Base-by-base conservation (phyloP, 495 filamentous ascomycete genomes). In the Annulohypoxylon moriforme region DNA sequence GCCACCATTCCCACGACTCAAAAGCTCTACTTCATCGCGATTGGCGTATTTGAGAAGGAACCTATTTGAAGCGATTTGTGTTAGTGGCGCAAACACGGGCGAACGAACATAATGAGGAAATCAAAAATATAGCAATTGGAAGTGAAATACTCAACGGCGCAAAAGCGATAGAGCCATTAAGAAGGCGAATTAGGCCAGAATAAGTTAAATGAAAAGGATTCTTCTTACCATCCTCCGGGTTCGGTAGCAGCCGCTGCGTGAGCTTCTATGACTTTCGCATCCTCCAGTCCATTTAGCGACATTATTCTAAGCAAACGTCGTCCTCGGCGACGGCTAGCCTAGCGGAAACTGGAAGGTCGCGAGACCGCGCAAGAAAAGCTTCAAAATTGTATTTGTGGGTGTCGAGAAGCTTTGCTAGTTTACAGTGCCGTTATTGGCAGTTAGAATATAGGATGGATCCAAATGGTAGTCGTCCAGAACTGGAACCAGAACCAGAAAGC, bases 251-350 rank as follows among this genome's bases (percentile, higher is more conserved):
- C 91, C 71, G 85, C 82, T 72, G 94, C 92, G 83, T 97, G 91
- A 71, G 94, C 94, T 80, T 95, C 94, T 79, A 89, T 86, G 76
- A 99, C 85, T 71, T 87, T 86, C 73, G 87, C 84, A 84, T 88
- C 87, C 83, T 98, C 96, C 84, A 99, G 85, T 71, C 96, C 96
- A 91, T 98, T 97, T 82, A 99, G 86, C 86, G 96, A 98, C 96
- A 99, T 99, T 60, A 73, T 81, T 66, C 69, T 68, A 46, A 42
- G 29, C 53, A 73, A 75, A 75, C 55, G 62, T 65, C 60, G 65
- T 57, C 65, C 33, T 64, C 38, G 49, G 56, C 50, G 68, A 70
- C 67, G 56, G 40, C 44, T 44, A 44, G 34, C 22, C 46, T 52
- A 49, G 53, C 13, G 52, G 47, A 16, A 52, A 65, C 44, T 9